A percentile compares a stretch with the other conserved stretches of the same genome.
Conservation (phyloP, 1,284 basidiomycete species). For the Ceratobasidium sp. region DNA sequence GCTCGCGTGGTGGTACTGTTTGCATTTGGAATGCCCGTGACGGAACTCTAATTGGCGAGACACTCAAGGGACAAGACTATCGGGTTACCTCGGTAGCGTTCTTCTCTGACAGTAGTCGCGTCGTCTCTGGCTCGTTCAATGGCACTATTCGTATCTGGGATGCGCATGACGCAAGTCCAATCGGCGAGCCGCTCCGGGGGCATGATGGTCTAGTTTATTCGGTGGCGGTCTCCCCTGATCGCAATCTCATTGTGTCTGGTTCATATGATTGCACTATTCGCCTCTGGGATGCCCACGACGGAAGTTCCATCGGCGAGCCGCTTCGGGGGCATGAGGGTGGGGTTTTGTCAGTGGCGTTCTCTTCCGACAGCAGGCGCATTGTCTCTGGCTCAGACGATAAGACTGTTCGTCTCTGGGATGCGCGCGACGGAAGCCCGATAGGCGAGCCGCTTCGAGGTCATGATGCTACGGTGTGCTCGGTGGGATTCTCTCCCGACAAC, state of each 20-base stretch:
- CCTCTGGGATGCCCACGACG: not conserved
- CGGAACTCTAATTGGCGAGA: too few species aligned
- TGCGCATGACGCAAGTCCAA: too few species aligned
- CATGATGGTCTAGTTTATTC: too few species aligned
- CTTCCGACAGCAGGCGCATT: not conserved
- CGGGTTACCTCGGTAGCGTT: too few species aligned
- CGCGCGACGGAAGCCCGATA: not conserved
- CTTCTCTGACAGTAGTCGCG: too few species aligned
- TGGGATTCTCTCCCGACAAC: not conserved
- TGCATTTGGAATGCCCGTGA: too few species aligned
- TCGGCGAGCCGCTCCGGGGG: too few species aligned
- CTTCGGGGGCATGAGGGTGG: not conserved
- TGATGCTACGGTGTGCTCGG: not conserved
- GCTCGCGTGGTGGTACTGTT: too few species aligned
- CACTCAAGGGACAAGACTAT: too few species aligned
- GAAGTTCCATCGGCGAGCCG: not conserved
- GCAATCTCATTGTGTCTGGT: not conserved
- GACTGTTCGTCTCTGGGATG: not conserved
- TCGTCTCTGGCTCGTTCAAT: too few species aligned
- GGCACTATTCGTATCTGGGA: too few species aligned
- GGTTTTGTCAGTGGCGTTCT: not conserved
- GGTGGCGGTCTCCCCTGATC: not conserved
- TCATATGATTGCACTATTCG: not conserved
- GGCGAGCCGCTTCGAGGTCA: not conserved
- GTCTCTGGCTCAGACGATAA: not conserved